Percentiles rank a stretch among this genome's conserved stretches.
Evolutionary conservation across 2,329 filamentous ascomycete genomes (phyloP).

Genomic region (Botrytis galanthina): DNA sequence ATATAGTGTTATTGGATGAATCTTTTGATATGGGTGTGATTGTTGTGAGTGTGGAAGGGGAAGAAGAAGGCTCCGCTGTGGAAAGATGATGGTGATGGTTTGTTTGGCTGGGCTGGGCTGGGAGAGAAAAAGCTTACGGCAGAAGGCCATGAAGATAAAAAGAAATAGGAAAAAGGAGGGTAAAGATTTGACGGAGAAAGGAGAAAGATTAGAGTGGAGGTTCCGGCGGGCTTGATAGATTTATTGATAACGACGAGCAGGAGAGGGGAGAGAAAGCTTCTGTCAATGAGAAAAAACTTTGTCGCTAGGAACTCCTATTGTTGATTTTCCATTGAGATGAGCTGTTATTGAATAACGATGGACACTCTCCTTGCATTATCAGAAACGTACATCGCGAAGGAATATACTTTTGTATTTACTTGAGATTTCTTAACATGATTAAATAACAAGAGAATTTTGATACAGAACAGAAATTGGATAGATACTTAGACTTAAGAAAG

Average conservation of each 20-base stretch:
- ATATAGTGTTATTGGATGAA: background rate
- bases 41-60: background rate
- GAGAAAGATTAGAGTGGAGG: background rate
- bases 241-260: background rate
- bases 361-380: background rate
- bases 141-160: no score
- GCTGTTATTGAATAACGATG: background rate
- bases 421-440: background rate
- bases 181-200: background rate
- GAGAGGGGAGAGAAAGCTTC: background rate
- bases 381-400: background rate
- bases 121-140: no score
- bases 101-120: background rate
- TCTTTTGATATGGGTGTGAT: background rate
- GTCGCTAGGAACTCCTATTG: background rate
- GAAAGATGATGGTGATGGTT: background rate
- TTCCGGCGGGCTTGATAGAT: rapidly evolving
- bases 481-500: background rate
- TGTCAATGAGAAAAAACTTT: background rate
- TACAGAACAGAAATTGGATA: background rate
- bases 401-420: no score
- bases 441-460: background rate
- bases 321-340: background rate
- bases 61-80: background rate
- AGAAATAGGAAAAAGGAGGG: no score